Evolutionary conservation across 2,329 filamentous ascomycete genomes (phyloP).

Genomic region (Magnaporthales sp.): DNA sequence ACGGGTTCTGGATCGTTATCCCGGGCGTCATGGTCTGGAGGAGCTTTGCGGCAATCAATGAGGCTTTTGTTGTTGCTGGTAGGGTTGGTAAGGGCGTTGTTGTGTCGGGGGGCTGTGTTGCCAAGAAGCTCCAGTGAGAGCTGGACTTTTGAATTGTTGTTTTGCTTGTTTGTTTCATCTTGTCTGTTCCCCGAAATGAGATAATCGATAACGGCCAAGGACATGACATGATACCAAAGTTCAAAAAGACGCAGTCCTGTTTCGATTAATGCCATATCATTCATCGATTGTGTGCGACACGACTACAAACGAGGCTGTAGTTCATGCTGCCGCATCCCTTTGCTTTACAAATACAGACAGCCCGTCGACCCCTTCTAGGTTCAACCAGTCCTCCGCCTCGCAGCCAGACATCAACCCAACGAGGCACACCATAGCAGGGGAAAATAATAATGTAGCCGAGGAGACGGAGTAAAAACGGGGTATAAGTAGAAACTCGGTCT

Average conservation of each 20-base stretch:
- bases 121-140: too few species aligned
- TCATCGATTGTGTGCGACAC: not conserved
- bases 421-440: not conserved
- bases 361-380: not conserved
- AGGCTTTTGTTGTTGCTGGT: too few species aligned
- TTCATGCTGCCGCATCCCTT: not conserved
- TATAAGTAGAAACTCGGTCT: constrained; percentile 4
- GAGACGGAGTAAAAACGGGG: constrained; percentile 2
- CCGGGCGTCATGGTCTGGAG: too few species aligned
- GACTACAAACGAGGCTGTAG: not conserved
- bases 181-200: not conserved
- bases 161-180: not conserved
- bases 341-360: not conserved
- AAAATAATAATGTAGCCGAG: not conserved
- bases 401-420: not conserved
- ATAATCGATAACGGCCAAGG: too few species aligned
- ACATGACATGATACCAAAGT: too few species aligned
- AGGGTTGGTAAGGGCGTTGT: too few species aligned
- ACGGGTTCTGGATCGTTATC: too few species aligned
- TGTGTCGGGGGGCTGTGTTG: too few species aligned
- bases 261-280: not conserved
- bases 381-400: not conserved
- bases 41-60: too few species aligned
- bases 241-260: not conserved
- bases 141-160: too few species aligned